These are phyloP conservation scores for Saccharomycopsis amapae DNA, from an alignment of 805 yeast species.

Conservation along the genomic window DNA sequence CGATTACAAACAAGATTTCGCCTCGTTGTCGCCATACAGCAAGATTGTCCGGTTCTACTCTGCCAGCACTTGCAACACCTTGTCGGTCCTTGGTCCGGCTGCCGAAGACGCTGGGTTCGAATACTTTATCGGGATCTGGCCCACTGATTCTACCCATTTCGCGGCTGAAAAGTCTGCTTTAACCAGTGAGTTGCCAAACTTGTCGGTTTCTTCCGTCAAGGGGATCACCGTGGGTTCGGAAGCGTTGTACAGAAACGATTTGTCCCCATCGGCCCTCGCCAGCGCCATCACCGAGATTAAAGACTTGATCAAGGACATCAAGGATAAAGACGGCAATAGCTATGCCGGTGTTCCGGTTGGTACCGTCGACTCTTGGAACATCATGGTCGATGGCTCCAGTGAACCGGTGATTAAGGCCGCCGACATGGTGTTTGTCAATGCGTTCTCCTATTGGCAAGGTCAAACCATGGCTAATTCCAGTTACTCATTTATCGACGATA, in stretches of 20 bases:
- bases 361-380: conserved; percentile 94
- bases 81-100: conserved; percentile 79
- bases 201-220: conserved; percentile 62
- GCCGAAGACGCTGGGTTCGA: conserved; percentile 72
- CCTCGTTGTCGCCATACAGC: conserved; percentile 50
- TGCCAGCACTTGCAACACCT: conserved; percentile 88
- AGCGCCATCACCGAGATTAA: conserved; percentile 56
- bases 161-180: conserved; percentile 69
- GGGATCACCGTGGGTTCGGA: conserved; percentile 91
- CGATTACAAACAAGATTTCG: conserved; percentile 67
- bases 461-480: conserved; percentile 78
- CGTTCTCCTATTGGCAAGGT: conserved; percentile 99
- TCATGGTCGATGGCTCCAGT: conserved; percentile 72
- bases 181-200: conserved; percentile 57
- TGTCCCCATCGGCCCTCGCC: conserved; percentile 72
- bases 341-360: conserved; percentile 74
- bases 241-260: conserved; percentile 85
- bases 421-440: conserved; percentile 86
- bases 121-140: conserved; percentile 87
- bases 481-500: conserved; percentile 90
- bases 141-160: conserved; percentile 77
- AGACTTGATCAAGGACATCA: conserved; percentile 48
- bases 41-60: conserved; percentile 78
- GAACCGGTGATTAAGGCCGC: conserved; percentile 68
- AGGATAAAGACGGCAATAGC: conserved; percentile 75